Percentiles rank a stretch among this genome's conserved stretches.
phyloP scores from a whole-genome alignment of 2,329 filamentous ascomycete species.

The Penicillium decumbens region DNA sequence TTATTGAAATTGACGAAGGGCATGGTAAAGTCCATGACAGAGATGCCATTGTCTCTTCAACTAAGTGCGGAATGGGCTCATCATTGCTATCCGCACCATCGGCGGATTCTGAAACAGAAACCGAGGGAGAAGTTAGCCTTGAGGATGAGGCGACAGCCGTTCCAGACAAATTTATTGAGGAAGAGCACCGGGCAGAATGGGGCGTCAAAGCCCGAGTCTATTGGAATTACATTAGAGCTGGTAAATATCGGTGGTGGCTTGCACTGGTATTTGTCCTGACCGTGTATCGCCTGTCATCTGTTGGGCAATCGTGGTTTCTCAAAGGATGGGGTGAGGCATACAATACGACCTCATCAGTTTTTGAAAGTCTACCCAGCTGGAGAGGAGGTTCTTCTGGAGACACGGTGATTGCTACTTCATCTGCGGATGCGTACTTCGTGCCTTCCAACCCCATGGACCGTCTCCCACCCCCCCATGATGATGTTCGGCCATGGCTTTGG shows the following conservation, averaged over 20 bases:
- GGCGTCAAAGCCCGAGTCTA: conserved; percentile 73
- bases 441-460: conserved; percentile 35
- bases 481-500: conserved; percentile 70
- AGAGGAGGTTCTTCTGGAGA: conserved; percentile 7
- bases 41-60: conserved; percentile 42
- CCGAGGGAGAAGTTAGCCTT: conserved; percentile 30
- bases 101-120: conserved; percentile 14
- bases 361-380: conserved; percentile 14
- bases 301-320: conserved; percentile 72
- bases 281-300: conserved; percentile 59
- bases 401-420: conserved; percentile 4
- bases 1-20: conserved; percentile 65
- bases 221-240: conserved; percentile 79
- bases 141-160: conserved; percentile 50
- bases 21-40: conserved; percentile 49
- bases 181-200: conserved; percentile 69
- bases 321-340: conserved; percentile 85
- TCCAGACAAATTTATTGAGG: conserved; percentile 73
- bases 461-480: conserved; percentile 61
- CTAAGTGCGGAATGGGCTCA: conserved; percentile 33
- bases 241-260: conserved; percentile 68
- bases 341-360: conserved; percentile 25
- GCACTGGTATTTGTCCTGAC: conserved; percentile 60
- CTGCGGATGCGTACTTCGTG: conserved; percentile 14
- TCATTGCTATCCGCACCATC: conserved; percentile 11